Evolutionary conservation across 2,329 filamentous ascomycete genomes (phyloP).

Genomic region (Aspergillus versicolor): DNA sequence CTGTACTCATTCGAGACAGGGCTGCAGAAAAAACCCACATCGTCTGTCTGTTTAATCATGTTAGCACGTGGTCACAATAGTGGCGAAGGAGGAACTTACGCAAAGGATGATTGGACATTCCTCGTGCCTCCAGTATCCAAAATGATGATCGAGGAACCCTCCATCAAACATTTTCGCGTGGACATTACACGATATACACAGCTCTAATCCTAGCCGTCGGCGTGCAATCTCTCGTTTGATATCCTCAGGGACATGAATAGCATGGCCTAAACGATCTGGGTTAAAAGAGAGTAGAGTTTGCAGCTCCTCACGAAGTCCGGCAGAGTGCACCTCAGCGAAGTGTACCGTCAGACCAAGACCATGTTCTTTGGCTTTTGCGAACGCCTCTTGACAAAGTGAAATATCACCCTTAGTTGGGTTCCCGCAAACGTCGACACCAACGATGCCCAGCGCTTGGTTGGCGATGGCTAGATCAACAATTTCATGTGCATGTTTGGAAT

Average conservation of each 20-base stretch:
- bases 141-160: conserved; percentile 69
- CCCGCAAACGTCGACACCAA: conserved; percentile 77
- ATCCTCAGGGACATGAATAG: conserved; percentile 68
- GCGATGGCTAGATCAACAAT: conserved; percentile 63
- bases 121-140: conserved; percentile 67
- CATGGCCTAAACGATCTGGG: conserved; percentile 72
- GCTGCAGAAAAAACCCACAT: conserved; percentile 79
- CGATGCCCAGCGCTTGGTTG: conserved; percentile 57
- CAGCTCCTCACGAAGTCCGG: conserved; percentile 61
- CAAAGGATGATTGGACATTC: conserved; percentile 64
- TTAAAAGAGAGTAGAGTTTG: conserved; percentile 62
- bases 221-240: conserved; percentile 58
- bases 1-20: conserved; percentile 73
- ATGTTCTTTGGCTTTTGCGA: conserved; percentile 55
- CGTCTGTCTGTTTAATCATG: conserved; percentile 64
- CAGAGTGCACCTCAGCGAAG: conserved; percentile 68
- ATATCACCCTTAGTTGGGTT: conserved; percentile 67
- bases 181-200: conserved; percentile 81
- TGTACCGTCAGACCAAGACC: conserved; percentile 70
- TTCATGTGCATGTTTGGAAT: conserved; percentile 56
- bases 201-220: conserved; percentile 64
- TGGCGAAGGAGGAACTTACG: conserved; percentile 51
- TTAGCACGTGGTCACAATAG: neutral
- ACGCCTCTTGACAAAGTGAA: conserved; percentile 58
- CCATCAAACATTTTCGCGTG: conserved; percentile 70